phyloP scores from a whole-genome alignment of 768 basidiomycete genomes.

The Pleurotus cornucopiae region DNA sequence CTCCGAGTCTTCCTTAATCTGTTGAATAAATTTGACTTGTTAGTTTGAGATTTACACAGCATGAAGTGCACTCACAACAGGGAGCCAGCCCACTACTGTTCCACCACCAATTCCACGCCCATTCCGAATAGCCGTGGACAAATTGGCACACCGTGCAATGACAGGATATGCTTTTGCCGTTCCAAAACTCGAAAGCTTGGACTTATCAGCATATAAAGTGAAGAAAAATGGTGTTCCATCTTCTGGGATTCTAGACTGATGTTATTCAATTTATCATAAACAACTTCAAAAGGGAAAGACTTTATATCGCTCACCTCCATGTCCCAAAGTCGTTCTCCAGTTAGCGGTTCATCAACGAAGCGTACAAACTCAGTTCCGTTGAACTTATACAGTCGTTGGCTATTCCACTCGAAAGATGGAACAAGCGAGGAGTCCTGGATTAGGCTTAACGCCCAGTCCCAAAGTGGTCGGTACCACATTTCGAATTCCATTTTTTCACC shows the following conservation, averaged over 20 bases:
- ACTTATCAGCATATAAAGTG: slow-evolving; percentile 38
- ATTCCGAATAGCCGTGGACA: slow-evolving; percentile 28
- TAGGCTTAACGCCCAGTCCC: slow-evolving; percentile 24
- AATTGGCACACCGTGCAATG: slow-evolving; percentile 25
- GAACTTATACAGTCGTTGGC: slow-evolving; percentile 21
- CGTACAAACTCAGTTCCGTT: slow-evolving; percentile 20
- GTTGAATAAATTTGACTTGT: too few relatives aligned
- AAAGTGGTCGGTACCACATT: slow-evolving; percentile 18
- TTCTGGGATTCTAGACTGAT: slow-evolving; percentile 15
- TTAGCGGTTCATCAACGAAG: slow-evolving; percentile 33
- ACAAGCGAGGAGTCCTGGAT: slow-evolving; percentile 20
- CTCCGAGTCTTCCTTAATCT: slow-evolving; percentile 24
- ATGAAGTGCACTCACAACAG: slow-evolving; percentile 13
- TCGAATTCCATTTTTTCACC: slow-evolving; percentile 12
- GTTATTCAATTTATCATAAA: too few relatives aligned
- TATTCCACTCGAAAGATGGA: slow-evolving; percentile 26
- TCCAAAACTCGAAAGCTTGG: slow-evolving; percentile 31
- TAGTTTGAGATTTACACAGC: too few relatives aligned
- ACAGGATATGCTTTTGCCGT: slow-evolving; percentile 33
- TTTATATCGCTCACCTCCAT: slow-evolving; percentile 10
- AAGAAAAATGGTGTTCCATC: slow-evolving; percentile 22
- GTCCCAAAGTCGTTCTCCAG: slow-evolving; percentile 30
- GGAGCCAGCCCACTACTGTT: slow-evolving; percentile 34
- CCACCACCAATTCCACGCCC: slow-evolving; percentile 28
- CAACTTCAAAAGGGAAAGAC: too few relatives aligned